Base-by-base conservation (phyloP, 163 green algal species). In the Prototheca wickerhamii region DNA sequence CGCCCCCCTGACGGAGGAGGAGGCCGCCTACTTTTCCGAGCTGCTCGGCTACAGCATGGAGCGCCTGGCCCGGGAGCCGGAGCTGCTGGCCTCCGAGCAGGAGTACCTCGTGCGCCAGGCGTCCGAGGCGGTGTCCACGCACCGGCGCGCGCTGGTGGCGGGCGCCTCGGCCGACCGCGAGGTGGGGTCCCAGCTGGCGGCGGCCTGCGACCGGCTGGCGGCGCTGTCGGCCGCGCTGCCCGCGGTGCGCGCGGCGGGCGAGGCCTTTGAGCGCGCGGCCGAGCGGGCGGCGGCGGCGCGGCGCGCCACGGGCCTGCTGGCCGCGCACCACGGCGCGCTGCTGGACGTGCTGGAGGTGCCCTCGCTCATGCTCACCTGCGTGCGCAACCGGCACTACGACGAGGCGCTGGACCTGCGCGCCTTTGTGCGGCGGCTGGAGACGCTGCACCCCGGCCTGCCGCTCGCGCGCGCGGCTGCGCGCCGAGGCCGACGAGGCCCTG, bases 291-390 rank as follows among this genome's bases (percentile, higher is more conserved):
- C 82, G 61, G 66, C 70, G 31, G 73, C 76, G 65, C 73, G 82
- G 32, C 53, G 73, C 1, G 58, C 77, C 18, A 89, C 87, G 71
- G 59, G 64, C 37, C 58, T 57, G 33, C 42, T 74, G 21, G 46
- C 43, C 25, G 17, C 32, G 18, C 26, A 58, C 44, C 87, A 95
- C 46, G 64, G 71, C 1, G 49, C 65, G 2, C 63, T 95, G 42
- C 64, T 96, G 58, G 93, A 98, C 71, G 60, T 99, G 21, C 77
- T 99, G 52, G 93, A 99, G 75, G 80, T 96, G 50, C 90, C 93
- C 10, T 77, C 91, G 78, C 83, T 98, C 52, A 96, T 96, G 87
- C 89, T 97, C 73, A 92, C 89, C 10, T 99, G 93, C 69, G 82
- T 96, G 50, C 84, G 89, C 40, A 94, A 94, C 60, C 89, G 88